These are phyloP conservation scores for Nakaseomyces sp. DNA, from an alignment of 1,139 yeast genomes.

Conservation along the genomic window DNA sequence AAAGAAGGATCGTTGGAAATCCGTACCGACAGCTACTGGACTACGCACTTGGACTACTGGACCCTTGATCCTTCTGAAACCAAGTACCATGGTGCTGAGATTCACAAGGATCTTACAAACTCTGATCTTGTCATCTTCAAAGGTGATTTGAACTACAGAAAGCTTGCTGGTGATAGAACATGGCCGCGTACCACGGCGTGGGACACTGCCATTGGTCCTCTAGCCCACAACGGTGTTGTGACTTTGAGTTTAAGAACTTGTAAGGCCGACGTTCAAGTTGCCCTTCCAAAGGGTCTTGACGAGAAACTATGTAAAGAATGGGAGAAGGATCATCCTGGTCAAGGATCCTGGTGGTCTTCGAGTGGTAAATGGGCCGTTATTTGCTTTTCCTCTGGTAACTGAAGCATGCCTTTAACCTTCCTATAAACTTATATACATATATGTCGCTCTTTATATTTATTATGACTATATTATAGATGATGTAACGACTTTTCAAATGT, in stretches of 20 bases:
- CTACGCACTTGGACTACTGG: constrained; percentile 67
- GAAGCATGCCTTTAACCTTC: too few relatives aligned
- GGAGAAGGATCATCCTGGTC: constrained; percentile 47
- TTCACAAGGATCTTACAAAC: constrained; percentile 44
- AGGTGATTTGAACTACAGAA: constrained; percentile 94
- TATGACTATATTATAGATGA: not conserved
- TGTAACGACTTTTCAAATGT: not conserved
- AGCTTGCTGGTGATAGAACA: constrained; percentile 77
- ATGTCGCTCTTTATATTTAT: not conserved
- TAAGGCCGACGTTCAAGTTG: constrained; percentile 95
- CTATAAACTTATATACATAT: not conserved
- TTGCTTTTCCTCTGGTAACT: constrained; percentile 37
- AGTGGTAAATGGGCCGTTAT: constrained; percentile 93
- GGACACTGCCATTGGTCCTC: constrained; percentile 55
- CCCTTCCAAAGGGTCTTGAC: constrained; percentile 62
- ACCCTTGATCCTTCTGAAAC: constrained; percentile 45
- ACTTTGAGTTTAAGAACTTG: constrained; percentile 78
- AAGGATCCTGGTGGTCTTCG: constrained; percentile 73
- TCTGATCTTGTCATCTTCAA: constrained; percentile 75
- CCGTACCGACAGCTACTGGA: constrained; percentile 77
- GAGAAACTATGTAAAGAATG: constrained; percentile 57
- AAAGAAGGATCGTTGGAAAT: constrained; percentile 45
- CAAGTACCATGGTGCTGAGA: constrained; percentile 47
- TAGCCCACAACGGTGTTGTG: constrained; percentile 52
- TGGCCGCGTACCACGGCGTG: constrained; percentile 85